Evolutionary conservation across 139 green algal species (phyloP).

Genomic region (Asterochloris sp.): DNA sequence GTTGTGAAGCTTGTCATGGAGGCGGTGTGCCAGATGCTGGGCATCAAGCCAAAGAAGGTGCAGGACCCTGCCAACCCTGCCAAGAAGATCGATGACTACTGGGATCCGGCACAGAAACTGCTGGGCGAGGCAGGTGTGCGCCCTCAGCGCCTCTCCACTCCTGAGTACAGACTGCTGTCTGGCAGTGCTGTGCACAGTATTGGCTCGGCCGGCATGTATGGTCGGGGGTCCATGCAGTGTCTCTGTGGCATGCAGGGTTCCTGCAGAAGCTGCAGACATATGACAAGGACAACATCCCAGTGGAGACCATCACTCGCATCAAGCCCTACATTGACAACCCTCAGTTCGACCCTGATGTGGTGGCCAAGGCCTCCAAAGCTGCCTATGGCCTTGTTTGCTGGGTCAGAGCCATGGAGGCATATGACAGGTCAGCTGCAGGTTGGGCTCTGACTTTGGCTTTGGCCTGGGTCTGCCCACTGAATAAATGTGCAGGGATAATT

Average conservation of each 20-base stretch:
- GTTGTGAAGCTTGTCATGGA: conserved; percentile 54
- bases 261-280: conserved; percentile 66
- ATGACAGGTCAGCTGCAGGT: conserved; percentile 22
- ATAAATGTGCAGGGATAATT: no score
- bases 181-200: no score
- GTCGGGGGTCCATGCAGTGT: no score
- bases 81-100: conserved; percentile 55
- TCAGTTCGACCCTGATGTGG: conserved; percentile 63
- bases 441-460: no score
- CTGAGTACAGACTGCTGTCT: no score
- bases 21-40: conserved; percentile 45
- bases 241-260: conserved; percentile 39
- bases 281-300: conserved; percentile 62
- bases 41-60: conserved; percentile 39
- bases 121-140: conserved; percentile 52
- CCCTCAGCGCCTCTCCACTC: not conserved
- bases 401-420: conserved; percentile 72
- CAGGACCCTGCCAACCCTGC: conserved; percentile 34
- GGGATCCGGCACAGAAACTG: conserved; percentile 41
- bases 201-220: no score
- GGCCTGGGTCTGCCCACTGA: no score
- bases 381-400: conserved; percentile 71
- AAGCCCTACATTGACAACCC: conserved; percentile 58
- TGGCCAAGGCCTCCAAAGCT: conserved; percentile 56
- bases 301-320: conserved; percentile 60